Percentiles rank a stretch among this genome's conserved stretches.
These are phyloP conservation scores for Aspergillus intermedius DNA, from an alignment of 2,329 filamentous ascomycete genomes.

Conservation along the genomic window DNA sequence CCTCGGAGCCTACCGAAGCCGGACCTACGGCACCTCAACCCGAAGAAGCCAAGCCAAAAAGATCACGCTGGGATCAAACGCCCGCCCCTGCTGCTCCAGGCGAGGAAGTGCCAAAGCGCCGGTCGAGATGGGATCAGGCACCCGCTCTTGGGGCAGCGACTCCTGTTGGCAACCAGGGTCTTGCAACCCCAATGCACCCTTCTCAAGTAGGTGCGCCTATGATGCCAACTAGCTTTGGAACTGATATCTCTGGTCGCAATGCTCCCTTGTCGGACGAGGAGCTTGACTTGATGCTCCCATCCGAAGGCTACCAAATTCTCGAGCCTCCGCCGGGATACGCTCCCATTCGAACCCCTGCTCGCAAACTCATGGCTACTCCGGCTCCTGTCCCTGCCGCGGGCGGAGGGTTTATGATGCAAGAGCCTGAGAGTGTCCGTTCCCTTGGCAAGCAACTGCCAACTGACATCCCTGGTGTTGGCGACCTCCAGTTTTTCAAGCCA, in stretches of 20 bases:
- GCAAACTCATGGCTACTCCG: constrained; percentile 68
- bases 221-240: constrained; percentile 63
- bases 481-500: constrained; percentile 95
- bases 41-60: constrained; percentile 57
- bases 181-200: constrained; percentile 71
- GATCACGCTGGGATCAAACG: constrained; percentile 83
- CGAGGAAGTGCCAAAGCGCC: constrained; percentile 61
- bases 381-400: constrained; percentile 56
- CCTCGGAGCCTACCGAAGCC: constrained; percentile 51
- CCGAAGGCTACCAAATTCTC: constrained; percentile 86
- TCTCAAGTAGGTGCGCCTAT: constrained; percentile 52
- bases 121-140: constrained; percentile 88
- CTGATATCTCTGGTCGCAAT: constrained; percentile 73
- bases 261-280: constrained; percentile 86
- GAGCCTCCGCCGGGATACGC: constrained; percentile 88
- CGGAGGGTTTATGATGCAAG: constrained; percentile 94
- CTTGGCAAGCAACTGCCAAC: constrained; percentile 88
- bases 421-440: constrained; percentile 74
- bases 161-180: constrained; percentile 64
- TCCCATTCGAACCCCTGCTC: constrained; percentile 67
- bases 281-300: constrained; percentile 82
- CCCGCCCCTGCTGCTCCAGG: constrained; percentile 49
- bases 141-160: constrained; percentile 62
- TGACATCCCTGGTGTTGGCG: constrained; percentile 91
- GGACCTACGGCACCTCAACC: constrained; percentile 43